These are phyloP conservation scores for Takashimella koratensis DNA, from an alignment of 1,284 basidiomycete genomes.

Conservation along the genomic window DNA sequence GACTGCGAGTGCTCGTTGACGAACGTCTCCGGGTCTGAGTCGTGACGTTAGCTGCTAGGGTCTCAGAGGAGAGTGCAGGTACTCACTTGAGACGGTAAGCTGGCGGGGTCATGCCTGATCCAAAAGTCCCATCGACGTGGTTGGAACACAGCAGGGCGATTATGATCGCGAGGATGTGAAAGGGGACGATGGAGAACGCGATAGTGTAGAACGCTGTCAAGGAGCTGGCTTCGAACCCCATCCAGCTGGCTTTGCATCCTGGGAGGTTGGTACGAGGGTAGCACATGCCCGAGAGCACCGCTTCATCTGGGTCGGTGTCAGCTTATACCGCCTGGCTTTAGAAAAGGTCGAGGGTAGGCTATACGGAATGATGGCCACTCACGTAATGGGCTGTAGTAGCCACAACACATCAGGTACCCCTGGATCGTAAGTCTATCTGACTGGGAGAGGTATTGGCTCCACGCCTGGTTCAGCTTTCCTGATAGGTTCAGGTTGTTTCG, in stretches of 20 bases:
- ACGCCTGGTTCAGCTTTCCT: conserved; percentile 43
- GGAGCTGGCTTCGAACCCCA: conserved; percentile 22
- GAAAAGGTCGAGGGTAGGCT: too few species aligned
- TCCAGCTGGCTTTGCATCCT: conserved; percentile 44
- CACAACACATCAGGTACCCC: conserved; percentile 40
- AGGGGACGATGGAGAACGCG: conserved; percentile 31
- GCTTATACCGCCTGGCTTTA: too few species aligned
- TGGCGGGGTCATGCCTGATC: conserved; percentile 29
- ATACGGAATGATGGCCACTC: conserved; percentile 9
- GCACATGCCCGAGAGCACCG: conserved; percentile 42
- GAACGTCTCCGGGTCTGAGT: not conserved
- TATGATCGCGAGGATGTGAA: conserved; percentile 37
- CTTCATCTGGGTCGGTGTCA: conserved; percentile 34
- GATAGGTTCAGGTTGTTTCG: conserved; percentile 36
- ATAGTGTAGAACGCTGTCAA: conserved; percentile 23
- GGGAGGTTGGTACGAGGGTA: conserved; percentile 42
- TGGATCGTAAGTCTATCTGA: conserved; percentile 33
- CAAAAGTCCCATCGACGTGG: conserved; percentile 35
- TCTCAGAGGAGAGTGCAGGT: not conserved
- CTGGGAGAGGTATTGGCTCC: conserved; percentile 40
- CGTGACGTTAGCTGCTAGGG: too few species aligned
- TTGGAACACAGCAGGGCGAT: conserved; percentile 34
- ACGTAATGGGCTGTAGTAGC: conserved; percentile 43
- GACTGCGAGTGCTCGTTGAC: not conserved
- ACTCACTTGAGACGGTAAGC: conserved; percentile 31